Percentiles rank a stretch among this genome's conserved stretches.
Evolutionary conservation across 148 eudicot genomes (phyloP).

Genomic region (Camellia lanceoleosa): DNA sequence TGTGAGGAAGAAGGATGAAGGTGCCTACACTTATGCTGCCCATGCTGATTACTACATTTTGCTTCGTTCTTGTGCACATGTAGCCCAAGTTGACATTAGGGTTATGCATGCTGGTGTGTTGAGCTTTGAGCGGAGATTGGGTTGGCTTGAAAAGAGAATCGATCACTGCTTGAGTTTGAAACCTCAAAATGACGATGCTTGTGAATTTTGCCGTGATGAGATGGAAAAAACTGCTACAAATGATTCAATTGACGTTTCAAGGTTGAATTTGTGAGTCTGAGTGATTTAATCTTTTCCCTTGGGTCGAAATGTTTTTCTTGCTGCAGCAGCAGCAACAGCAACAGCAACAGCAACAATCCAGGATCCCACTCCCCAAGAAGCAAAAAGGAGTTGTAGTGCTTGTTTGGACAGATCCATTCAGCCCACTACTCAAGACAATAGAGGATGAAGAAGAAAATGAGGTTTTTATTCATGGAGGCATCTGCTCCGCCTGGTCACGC

Average conservation of each 20-base stretch:
- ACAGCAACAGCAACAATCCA: too few relatives aligned
- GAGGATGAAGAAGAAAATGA: too few relatives aligned
- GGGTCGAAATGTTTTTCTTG: neutral
- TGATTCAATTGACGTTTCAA: constrained; percentile 19
- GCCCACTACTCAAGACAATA: too few relatives aligned
- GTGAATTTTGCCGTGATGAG: constrained; percentile 30
- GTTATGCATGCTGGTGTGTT: constrained; percentile 64
- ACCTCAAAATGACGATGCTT: constrained; percentile 16
- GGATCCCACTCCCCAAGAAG: too few relatives aligned
- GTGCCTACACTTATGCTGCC: constrained; percentile 51
- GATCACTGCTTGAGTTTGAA: constrained; percentile 36
- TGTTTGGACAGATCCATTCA: too few relatives aligned
- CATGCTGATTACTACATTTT: constrained; percentile 86
- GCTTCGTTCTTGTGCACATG: constrained; percentile 73
- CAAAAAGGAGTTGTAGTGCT: too few relatives aligned
- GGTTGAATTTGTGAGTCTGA: constrained; percentile 24
- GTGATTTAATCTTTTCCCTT: constrained; percentile 1
- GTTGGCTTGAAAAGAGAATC: constrained; percentile 66
- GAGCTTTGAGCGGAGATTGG: constrained; percentile 64
- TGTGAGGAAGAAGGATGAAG: constrained; percentile 50
- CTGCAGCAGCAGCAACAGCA: neutral
- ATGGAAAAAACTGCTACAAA: constrained; percentile 3
- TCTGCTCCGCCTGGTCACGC: too few relatives aligned
- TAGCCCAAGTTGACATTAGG: constrained; percentile 64
- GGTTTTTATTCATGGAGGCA: too few relatives aligned